Evolutionary conservation across 129 eudicot species (phyloP).

Genomic region (Helichrysum umbraculigerum): DNA sequence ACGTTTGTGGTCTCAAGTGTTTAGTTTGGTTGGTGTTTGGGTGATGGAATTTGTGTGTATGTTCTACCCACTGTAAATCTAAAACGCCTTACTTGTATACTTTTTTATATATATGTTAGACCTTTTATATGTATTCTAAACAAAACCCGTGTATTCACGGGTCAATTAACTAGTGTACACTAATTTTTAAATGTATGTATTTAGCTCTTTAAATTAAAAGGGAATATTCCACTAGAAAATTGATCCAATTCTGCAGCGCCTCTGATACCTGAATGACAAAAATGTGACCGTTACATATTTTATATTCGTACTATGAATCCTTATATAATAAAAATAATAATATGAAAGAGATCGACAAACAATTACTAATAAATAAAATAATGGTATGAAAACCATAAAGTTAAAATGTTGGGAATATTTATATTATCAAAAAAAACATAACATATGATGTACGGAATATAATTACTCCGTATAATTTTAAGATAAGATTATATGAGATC

Average conservation of each 20-base stretch:
- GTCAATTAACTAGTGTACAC: no score
- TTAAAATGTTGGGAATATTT: background rate
- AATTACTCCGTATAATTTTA: background rate
- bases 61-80: no score
- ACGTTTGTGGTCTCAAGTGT: no score
- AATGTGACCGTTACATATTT: background rate
- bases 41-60: no score
- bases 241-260: background rate
- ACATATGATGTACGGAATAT: conserved; percentile 17
- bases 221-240: background rate
- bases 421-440: no score
- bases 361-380: no score
- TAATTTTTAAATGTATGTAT: background rate
- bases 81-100: no score
- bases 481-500: background rate
- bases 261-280: background rate
- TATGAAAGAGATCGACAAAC: background rate
- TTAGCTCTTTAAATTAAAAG: background rate
- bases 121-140: no score
- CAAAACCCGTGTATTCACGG: no score
- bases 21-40: no score
- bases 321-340: no score
- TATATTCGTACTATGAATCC: background rate
- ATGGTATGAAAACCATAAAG: background rate
- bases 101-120: no score